Base-by-base conservation (phyloP, 108 stramenopile genomes). In the Cyclotella kingstonii region DNA sequence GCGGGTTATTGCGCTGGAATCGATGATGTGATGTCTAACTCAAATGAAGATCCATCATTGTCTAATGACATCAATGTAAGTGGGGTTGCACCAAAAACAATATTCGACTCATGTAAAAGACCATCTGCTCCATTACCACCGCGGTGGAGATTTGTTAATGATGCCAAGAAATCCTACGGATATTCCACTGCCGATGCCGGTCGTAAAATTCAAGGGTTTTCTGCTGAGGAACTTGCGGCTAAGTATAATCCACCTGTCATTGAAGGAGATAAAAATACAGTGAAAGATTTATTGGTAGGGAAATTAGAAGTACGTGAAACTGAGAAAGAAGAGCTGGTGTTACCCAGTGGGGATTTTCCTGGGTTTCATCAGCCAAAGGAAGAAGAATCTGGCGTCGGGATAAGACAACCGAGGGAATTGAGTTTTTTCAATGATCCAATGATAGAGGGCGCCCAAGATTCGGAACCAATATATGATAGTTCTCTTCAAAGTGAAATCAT, bases 141-240 rank as follows among this genome's bases (percentile, higher is more conserved):
- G 5, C 55, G 58, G 2, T 73, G 72, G 72, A 30, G 72, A 19
- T 73, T 73, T 47, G 51, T 66, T 12, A 60, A 58, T 17, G 64
- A 73, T 3, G 72, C 72, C 31, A 65, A 60, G 44, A 73, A 73
- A 48, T 49, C 64, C 0, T 21, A 12, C 10, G 72, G 72, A 17
- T 73, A 73, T 42, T 66, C 63, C 17, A 52, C 72, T 11, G 42
- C 54, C 10, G 56, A 54, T 23, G 72, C 72, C 7, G 72, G 72
- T 0, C 2, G 22, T 4, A 9, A 38, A 12, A 39, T 73, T 4
- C 0, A 14, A 11, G 72, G 72, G 19, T 29, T 65, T 38, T 56
- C 54, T 23, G 55, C 63, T 17, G 48, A 73, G 14, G 72, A 73
- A 34, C 23, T 73, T 17, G 72, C 55, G 3, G 72, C 72, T 41